Evolutionary conservation across 2,329 filamentous ascomycete genomes (phyloP).

Genomic region (Huntiella savannae): DNA sequence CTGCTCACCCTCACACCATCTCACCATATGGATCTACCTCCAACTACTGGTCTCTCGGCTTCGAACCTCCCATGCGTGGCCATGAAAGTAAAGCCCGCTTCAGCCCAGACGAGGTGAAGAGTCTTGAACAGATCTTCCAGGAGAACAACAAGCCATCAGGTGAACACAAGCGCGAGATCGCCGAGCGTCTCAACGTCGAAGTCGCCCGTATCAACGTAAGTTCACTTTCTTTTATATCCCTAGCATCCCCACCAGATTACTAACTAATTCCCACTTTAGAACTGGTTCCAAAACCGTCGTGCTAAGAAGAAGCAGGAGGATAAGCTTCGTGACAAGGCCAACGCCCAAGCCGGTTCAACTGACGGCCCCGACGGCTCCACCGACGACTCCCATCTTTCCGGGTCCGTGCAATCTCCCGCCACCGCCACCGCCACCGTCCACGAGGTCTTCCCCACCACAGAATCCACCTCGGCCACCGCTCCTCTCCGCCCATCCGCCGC

Average conservation of each 20-base stretch:
- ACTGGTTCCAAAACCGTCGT: conserved; percentile 50
- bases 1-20: too few relatives aligned
- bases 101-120: conserved; percentile 39
- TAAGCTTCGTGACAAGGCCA: conserved; percentile 42
- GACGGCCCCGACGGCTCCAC: conserved; percentile 13
- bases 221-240: not conserved
- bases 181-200: conserved; percentile 43
- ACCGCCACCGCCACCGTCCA: conserved; percentile 12
- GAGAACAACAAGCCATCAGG: conserved; percentile 47
- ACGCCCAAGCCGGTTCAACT: conserved; percentile 23
- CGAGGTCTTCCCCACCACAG: conserved; percentile 18
- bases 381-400: conserved; percentile 14
- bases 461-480: conserved; percentile 12
- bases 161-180: conserved; percentile 39
- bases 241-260: not conserved
- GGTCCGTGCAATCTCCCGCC: too few relatives aligned
- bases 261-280: conserved; percentile 22
- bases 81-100: conserved; percentile 33
- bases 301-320: conserved; percentile 47
- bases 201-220: conserved; percentile 43
- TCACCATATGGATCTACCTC: not conserved
- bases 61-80: conserved; percentile 12
- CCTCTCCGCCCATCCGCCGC: conserved; percentile 23
- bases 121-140: conserved; percentile 40
- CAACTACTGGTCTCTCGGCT: not conserved